Percentiles rank a stretch among this genome's conserved stretches.
Evolutionary conservation across 768 basidiomycete species (phyloP).

Genomic region (Tricholoma sp.): DNA sequence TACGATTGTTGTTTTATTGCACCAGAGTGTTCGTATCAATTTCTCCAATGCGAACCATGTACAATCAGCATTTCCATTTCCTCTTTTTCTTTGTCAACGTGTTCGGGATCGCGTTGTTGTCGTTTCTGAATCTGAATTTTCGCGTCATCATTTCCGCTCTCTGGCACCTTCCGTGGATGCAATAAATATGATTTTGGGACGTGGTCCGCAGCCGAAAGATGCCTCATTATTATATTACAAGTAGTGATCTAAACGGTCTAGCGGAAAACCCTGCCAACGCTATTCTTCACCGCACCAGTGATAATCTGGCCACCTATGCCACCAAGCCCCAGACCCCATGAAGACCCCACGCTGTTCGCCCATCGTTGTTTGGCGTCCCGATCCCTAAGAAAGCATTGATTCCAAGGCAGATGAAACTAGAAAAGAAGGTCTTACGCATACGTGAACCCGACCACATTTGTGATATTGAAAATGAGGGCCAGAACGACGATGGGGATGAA

Average conservation of each 20-base stretch:
- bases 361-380: conserved; percentile 91
- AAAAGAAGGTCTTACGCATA: conserved; percentile 61
- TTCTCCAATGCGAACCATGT: conserved; percentile 7
- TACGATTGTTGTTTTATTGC: conserved; percentile 13
- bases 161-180: conserved; percentile 4
- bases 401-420: background rate
- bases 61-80: conserved; percentile 5
- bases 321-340: conserved; percentile 70
- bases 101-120: background rate
- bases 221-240: background rate
- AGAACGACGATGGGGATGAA: conserved; percentile 94
- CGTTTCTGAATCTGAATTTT: background rate
- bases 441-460: conserved; percentile 95
- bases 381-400: conserved; percentile 44
- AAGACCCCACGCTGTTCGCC: conserved; percentile 71
- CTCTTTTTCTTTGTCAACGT: conserved; percentile 19
- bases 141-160: background rate
- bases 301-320: conserved; percentile 84
- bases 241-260: background rate
- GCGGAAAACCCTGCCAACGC: conserved; percentile 74
- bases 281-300: conserved; percentile 75
- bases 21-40: conserved; percentile 6
- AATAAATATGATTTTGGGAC: conserved; percentile 10
- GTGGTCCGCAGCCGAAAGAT: background rate
- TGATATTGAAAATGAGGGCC: conserved; percentile 93